Evolutionary conservation across 2,329 filamentous ascomycete species (phyloP), one percentile per base, ranked within the genome.

Genomic region (Ophiostoma himal-ulmi): DNA sequence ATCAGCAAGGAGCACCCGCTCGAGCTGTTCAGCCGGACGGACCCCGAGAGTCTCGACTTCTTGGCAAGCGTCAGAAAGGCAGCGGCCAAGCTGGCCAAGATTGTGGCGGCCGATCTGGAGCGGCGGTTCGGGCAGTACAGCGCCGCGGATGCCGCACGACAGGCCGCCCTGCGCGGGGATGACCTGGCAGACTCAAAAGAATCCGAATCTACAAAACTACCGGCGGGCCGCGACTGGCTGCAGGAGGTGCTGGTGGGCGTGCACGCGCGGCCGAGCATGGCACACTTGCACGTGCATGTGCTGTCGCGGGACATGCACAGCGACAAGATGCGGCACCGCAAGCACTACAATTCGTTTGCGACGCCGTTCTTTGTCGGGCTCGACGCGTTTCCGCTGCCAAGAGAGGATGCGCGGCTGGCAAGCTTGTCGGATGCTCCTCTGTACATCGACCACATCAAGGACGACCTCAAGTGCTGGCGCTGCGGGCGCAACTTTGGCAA

Each of bases 301-400:
- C 80, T 98, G 71, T 92, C 91, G 54, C 83, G 87, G 22, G 95
- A 99, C 78, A 90, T 92, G 83, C 84, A 88, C 75, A 93, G 90
- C 52, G 84, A 86, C 13, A 85, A 84, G 65, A 74, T 97, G 79
- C 92, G 89, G 80, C 89, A 94, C 77, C 85, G 88, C 73, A 94
- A 93, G 78, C 95, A 98, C 80, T 98, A 97, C 80, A 92, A 95
- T 77, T 95, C 91, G 73, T 98, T 98, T 80, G 88, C 87, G 41
- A 96, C 94, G 69, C 86, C 86, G 3, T 99, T 98, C 78, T 86
- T 99, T 30, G 86, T 98, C 14, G 83, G 85, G 20, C 76, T 98
- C 36, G 88, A 88, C 30, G 91, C 94, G 72, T 94, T 97, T 68
- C 94, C 95, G 5, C 80, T 98, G 39, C 82, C 84, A 0, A 73